Conservation (phyloP, 1,284 basidiomycete genomes). For the Ustanciosporium gigantosporum region DNA sequence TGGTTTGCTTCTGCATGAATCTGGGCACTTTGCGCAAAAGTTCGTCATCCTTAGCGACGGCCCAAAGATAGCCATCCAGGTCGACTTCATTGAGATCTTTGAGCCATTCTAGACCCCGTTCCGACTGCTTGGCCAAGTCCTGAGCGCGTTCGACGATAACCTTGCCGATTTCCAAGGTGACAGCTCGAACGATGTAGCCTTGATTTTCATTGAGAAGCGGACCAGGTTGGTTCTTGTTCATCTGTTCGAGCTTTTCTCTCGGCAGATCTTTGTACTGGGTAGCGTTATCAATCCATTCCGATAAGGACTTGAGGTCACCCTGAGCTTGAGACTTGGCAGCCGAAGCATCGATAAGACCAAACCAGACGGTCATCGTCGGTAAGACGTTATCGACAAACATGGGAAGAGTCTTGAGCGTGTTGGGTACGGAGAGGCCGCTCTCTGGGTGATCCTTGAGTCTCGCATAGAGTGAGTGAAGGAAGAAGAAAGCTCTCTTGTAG, state of each 20-base stretch:
- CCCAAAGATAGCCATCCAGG: constrained; percentile 56
- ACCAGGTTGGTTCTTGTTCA: constrained; percentile 7
- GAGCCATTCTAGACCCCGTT: constrained; percentile 18
- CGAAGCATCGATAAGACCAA: constrained; percentile 74
- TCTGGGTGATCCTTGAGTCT: constrained; percentile 59
- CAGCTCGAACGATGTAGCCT: constrained; percentile 50
- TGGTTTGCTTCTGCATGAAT: constrained; percentile 33
- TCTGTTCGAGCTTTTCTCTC: background rate
- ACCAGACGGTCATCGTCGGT: constrained; percentile 77
- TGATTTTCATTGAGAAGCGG: constrained; percentile 30
- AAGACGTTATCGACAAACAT: constrained; percentile 84
- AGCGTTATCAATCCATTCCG: constrained; percentile 3
- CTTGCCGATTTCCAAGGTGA: constrained; percentile 38
- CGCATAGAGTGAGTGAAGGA: constrained; percentile 72
- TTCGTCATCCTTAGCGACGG: constrained; percentile 46
- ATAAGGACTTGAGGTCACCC: constrained; percentile 8
- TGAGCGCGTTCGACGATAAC: constrained; percentile 33
- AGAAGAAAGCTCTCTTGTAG: constrained; percentile 85
- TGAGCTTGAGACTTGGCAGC: constrained; percentile 1
- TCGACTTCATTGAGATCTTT: constrained; percentile 46
- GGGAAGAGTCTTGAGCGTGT: constrained; percentile 64
- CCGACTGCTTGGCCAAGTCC: constrained; percentile 12
- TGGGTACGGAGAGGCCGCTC: constrained; percentile 52
- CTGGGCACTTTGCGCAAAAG: constrained; percentile 45
- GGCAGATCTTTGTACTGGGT: constrained; percentile 4